Conservation (phyloP, 345 rosid genomes). For the Citrus cavaleriei region DNA sequence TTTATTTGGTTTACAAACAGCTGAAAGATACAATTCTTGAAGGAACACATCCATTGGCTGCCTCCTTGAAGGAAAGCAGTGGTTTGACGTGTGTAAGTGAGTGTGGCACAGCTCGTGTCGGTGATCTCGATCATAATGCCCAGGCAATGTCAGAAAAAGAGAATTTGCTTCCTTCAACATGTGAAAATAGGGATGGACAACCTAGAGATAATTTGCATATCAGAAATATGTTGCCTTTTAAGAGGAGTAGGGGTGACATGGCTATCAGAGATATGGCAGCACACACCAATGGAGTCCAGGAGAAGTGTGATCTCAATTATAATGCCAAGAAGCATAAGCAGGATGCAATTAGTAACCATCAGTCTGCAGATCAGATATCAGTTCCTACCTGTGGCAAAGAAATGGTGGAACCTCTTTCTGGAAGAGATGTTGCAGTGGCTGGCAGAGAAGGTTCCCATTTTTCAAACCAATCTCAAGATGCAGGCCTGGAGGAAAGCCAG, state of each 20-base stretch:
- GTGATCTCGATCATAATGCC: constrained; percentile 4
- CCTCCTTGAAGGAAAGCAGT: constrained; percentile 31
- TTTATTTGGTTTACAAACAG: constrained; percentile 29
- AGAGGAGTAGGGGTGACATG: constrained; percentile 31
- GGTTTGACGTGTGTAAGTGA: constrained; percentile 27
- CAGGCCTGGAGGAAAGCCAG: constrained; percentile 12
- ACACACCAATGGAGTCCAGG: constrained; percentile 11
- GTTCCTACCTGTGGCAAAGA: constrained; percentile 1
- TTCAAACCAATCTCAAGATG: constrained; percentile 16
- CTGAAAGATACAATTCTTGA: constrained; percentile 37
- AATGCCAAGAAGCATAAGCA: constrained; percentile 37
- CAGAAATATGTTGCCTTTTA: constrained; percentile 9
- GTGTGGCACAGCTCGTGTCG: neutral
- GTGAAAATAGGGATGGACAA: constrained; percentile 16
- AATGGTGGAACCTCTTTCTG: neutral
- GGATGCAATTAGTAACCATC: constrained; percentile 3
- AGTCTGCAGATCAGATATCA: constrained; percentile 3
- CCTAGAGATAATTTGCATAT: constrained; percentile 7
- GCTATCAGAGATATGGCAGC: constrained; percentile 13
- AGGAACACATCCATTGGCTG: constrained; percentile 26
- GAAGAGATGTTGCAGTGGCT: constrained; percentile 1
- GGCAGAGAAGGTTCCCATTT: constrained; percentile 9
- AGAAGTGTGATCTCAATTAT: constrained; percentile 2
- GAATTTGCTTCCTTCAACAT: constrained; percentile 14
- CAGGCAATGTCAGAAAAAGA: constrained; percentile 13